Evolutionary conservation across 2,329 filamentous ascomycete species (phyloP).

Genomic region (Phyllosticta citribraziliensis): DNA sequence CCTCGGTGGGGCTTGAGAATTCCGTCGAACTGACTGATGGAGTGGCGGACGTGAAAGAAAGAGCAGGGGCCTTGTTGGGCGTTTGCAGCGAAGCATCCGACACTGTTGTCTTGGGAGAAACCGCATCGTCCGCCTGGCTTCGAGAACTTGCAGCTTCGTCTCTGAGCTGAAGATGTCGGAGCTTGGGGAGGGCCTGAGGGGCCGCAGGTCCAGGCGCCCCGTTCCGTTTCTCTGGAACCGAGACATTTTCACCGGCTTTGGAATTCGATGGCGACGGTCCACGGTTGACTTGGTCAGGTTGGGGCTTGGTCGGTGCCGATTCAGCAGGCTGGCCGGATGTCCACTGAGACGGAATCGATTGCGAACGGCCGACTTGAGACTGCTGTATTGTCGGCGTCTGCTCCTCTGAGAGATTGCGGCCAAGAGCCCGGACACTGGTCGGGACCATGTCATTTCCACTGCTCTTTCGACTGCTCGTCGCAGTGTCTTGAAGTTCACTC

Average conservation of each 20-base stretch:
- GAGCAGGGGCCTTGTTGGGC: conserved; percentile 22
- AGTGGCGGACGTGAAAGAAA: conserved; percentile 30
- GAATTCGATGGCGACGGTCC: conserved; percentile 1
- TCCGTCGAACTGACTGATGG: conserved; percentile 26
- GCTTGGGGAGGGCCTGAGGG: not conserved
- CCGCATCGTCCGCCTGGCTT: conserved; percentile 4
- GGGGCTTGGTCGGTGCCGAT: not conserved
- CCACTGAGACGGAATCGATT: not conserved
- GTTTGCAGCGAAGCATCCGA: not conserved
- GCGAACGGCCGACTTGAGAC: conserved; percentile 4
- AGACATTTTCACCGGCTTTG: not conserved
- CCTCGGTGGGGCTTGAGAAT: conserved; percentile 23
- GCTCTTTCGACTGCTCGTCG: conserved; percentile 5
- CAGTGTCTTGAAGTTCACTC: conserved; percentile 9
- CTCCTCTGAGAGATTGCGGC: conserved; percentile 4
- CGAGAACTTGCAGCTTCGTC: not conserved
- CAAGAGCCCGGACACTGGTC: not conserved
- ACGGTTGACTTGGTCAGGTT: conserved; percentile 2
- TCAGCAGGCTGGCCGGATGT: not conserved
- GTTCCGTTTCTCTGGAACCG: not conserved
- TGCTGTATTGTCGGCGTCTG: not conserved
- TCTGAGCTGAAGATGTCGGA: conserved; percentile 4
- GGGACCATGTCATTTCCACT: conserved; percentile 1
- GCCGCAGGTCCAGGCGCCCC: not conserved
- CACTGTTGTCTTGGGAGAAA: conserved; percentile 6